Evolutionary conservation across 2,329 filamentous ascomycete species (phyloP), one percentile per base, ranked within the genome.

Genomic region (Aspergillus texensis): DNA sequence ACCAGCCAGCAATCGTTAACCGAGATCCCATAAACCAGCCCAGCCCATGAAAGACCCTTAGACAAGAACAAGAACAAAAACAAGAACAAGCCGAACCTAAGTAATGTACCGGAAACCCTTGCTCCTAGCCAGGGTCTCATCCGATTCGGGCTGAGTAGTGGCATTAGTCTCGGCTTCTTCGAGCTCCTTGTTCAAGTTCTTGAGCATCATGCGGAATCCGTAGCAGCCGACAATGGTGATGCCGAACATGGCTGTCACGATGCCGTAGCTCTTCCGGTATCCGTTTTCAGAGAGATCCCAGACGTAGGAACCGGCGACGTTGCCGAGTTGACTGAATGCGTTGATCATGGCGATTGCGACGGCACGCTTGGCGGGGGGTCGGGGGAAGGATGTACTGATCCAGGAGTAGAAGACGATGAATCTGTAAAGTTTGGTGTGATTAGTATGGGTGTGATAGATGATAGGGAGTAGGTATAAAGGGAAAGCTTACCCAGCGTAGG

Each of bases 301-400:
- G 3, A 89, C 87, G 69, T 89, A 89, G 0, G 83, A 85, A 2
- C 87, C 89, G 63, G 87, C 84, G 30, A 86, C 69, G 52, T 93
- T 88, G 1, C 89, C 86, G 52, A 92, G 39, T 19, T 41, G 39
- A 41, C 39, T 41, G 39, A 41, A 41, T 19, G 39, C 39, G 72
- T 94, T 94, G 77, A 94, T 92, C 65, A 90, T 88, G 1, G 91
- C 91, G 6, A 94, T 75, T 0, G 90, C 90, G 0, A 90, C 87
- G 2, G 88, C 88, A 64, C 90, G 85, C 79, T 94, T 94, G 2
- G 91, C 88, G 0, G 91, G 89, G 4, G 92, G 91, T 6, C 91
- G 86, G 0, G 91, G 91, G 58, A 94, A 83, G 1, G 88, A 90
- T 73, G 91, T 92, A 54, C 85, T 88, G 67, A 94, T 92, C 91